A percentile compares a stretch with the other conserved stretches of the same genome.
phyloP scores from a whole-genome alignment of 2,329 filamentous ascomycete genomes.

The Xylaria sp. region DNA sequence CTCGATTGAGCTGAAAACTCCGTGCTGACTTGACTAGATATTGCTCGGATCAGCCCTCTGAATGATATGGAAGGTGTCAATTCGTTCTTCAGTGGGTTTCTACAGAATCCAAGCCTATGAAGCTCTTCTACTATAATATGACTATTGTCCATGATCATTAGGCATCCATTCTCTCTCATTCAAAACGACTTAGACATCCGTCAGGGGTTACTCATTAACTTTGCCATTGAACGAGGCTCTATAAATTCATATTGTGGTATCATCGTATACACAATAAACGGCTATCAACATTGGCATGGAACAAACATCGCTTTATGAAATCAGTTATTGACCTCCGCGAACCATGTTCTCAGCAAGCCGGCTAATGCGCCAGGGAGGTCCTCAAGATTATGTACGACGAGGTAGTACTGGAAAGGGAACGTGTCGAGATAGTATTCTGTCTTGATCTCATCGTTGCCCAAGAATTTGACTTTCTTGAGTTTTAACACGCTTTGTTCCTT shows the following conservation, averaged over 20 bases:
- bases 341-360: conserved; percentile 93
- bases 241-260: conserved; percentile 22
- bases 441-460: conserved; percentile 73
- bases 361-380: conserved; percentile 91
- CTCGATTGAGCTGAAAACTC: neutral
- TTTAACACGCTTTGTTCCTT: conserved; percentile 79
- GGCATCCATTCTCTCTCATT: neutral
- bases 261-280: conserved; percentile 23
- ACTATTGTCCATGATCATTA: neutral
- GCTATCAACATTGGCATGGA: conserved; percentile 10
- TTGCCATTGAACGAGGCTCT: neutral
- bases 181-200: neutral
- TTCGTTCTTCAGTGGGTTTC: conserved; percentile 44
- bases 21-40: conserved; percentile 41
- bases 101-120: conserved; percentile 27
- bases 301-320: neutral
- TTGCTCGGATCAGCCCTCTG: conserved; percentile 44
- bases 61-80: conserved; percentile 32
- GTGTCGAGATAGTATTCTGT: conserved; percentile 93
- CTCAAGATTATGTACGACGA: conserved; percentile 91
- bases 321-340: conserved; percentile 72
- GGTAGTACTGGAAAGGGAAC: conserved; percentile 97
- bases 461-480: conserved; percentile 85
- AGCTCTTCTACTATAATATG: neutral
- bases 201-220: neutral